Base-by-base conservation (phyloP, 2,329 filamentous ascomycete species). In the Aspergillus thermomutatus region DNA sequence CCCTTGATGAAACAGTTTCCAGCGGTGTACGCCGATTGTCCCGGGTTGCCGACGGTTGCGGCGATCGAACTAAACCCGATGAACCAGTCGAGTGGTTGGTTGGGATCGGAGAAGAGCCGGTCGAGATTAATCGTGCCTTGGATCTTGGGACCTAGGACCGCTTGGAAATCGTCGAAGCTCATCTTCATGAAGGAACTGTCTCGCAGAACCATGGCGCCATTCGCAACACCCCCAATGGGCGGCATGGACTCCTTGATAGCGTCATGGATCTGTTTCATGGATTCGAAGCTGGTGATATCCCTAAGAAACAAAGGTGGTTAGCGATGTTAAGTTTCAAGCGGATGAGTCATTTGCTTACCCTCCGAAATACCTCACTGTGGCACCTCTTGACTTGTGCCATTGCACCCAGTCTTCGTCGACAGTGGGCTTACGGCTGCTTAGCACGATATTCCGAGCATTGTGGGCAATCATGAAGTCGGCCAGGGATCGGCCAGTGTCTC, bases 171-270 rank as follows among this genome's bases (percentile, higher is more conserved):
- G n/a, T 40, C 34, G 14, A 40, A 40, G 34, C 34, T 40, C 34
- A 40, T n/a, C 14, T 40, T 40, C 34, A 40, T 40, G 34, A 40
- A 40, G n/a, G 34, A 40, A n/a, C 34, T 40, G 34, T 40, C 34
- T 14, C 34, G 34, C 34, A 40, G n/a, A 17, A 40, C 34, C 67
- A 75, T 71, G 3, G 75, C 74, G 1, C 66, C 72, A 21, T 77
- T 69, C 5, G 64, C 64, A 2, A 77, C 73, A 21, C 75, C 75
- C 1, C 58, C 69, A 40, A 77, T 66, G 0, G 66, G 65, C 3
- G 74, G 74, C 58, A 72, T 48, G 17, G n/a, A 25, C n/a, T 27
- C 21, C n/a, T 25, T 23, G n/a, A 48, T 48, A 5, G n/a, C 53
- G 8, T 40, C 11, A 55, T 51, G 2, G 40, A 49, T 26, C 40